phyloP scores from a whole-genome alignment of 805 yeast species.

The Suhomyces sp. region DNA sequence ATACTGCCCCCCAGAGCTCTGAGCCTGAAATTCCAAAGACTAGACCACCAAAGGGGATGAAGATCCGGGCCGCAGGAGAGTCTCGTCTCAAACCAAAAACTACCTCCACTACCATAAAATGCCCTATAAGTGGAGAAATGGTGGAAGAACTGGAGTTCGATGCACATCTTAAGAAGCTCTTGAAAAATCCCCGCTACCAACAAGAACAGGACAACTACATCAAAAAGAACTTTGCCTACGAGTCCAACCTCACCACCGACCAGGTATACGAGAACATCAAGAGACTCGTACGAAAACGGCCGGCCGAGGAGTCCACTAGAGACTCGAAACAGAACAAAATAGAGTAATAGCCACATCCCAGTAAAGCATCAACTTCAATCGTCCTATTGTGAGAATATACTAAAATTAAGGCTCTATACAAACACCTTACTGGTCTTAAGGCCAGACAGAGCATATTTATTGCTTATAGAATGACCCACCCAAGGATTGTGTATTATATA shows the following conservation, averaged over 20 bases:
- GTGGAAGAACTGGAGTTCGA: conserved; percentile 71
- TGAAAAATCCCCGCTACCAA: conserved; percentile 76
- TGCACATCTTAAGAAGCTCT: conserved; percentile 63
- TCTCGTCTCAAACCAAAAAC: conserved; percentile 42
- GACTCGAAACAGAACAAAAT: conserved; percentile 2
- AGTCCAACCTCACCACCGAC: conserved; percentile 49
- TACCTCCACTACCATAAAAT: conserved; percentile 45
- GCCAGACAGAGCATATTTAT: neutral
- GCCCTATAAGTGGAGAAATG: conserved; percentile 75
- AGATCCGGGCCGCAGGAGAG: conserved; percentile 69
- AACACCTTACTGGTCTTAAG: neutral
- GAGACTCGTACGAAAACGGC: conserved; percentile 14
- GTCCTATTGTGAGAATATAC: too few species aligned
- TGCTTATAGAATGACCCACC: neutral
- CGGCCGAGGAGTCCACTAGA: conserved; percentile 4
- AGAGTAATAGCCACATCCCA: neutral
- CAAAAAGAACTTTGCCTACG: conserved; percentile 47
- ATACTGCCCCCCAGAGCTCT: conserved; percentile 8
- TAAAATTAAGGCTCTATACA: too few species aligned
- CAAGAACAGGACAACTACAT: conserved; percentile 64
- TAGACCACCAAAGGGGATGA: conserved; percentile 48
- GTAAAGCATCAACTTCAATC: too few species aligned
- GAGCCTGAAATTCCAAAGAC: neutral
- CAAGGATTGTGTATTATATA: neutral
- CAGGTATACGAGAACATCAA: conserved; percentile 65